Conservation (phyloP, 2,329 filamentous ascomycete species). For the Xylaria hypoxylon region DNA sequence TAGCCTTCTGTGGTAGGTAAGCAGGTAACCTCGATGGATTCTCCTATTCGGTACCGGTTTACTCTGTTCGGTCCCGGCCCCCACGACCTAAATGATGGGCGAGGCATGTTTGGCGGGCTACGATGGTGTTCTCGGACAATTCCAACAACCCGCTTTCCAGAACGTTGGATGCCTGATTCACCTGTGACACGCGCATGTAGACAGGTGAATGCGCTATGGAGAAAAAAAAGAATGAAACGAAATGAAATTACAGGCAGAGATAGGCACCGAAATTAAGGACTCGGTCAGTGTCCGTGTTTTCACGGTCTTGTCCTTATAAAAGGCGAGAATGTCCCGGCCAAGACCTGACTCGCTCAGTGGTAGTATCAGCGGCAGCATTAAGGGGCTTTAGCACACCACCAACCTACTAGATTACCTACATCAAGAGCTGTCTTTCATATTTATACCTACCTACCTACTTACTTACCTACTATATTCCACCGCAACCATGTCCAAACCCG, state of each 20-base stretch:
- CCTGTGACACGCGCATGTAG: background rate
- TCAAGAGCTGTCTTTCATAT: background rate
- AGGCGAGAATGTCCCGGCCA: no score
- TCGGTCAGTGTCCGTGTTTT: background rate
- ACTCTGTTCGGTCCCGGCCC: background rate
- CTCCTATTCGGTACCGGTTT: background rate
- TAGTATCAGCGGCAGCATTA: no score
- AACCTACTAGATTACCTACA: background rate
- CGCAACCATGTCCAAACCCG: constrained; percentile 22
- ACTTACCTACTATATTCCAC: background rate
- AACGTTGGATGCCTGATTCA: background rate
- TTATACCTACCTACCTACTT: background rate
- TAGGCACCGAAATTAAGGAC: background rate
- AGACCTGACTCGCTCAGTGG: no score
- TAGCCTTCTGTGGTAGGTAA: no score
- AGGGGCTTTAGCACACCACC: background rate
- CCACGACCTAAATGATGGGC: background rate
- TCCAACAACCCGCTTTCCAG: background rate
- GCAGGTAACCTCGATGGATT: no score
- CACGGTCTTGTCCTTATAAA: no score
- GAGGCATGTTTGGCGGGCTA: no score
- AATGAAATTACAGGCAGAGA: background rate
- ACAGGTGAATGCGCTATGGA: background rate
- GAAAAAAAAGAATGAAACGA: no score
- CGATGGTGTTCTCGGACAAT: constrained; percentile 1